phyloP scores from a whole-genome alignment of 225 moss, liverwort and hornwort species.

The Polytrichum commune region DNA sequence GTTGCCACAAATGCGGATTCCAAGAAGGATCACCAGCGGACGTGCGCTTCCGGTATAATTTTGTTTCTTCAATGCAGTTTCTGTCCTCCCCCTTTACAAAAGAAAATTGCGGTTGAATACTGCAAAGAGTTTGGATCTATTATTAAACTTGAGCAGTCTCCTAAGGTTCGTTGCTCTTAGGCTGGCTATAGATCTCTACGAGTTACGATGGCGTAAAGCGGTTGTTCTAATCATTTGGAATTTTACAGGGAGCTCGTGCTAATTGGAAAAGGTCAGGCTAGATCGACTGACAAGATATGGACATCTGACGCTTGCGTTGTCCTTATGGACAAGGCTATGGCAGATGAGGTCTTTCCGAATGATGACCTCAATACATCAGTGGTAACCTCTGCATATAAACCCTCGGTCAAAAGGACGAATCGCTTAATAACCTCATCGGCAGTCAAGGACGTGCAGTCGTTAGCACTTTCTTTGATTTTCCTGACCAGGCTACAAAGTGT shows the following conservation, averaged over 20 bases:
- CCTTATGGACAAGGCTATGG: constrained; percentile 37
- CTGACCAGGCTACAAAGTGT: no score
- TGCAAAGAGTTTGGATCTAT: no score
- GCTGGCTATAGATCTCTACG: no score
- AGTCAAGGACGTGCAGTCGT: no score
- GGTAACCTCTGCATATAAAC: constrained; percentile 18
- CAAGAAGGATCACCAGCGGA: constrained; percentile 41
- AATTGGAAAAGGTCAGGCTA: constrained; percentile 38
- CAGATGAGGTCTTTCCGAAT: constrained; percentile 24
- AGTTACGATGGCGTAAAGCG: no score
- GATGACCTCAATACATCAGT: constrained; percentile 28
- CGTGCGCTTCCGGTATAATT: constrained; percentile 39
- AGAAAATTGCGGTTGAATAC: no score
- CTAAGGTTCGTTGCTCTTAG: no score
- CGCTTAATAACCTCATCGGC: no score
- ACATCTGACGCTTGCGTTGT: constrained; percentile 42
- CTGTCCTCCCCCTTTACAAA: no score
- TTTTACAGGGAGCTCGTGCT: constrained; percentile 45
- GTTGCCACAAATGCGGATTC: constrained; percentile 36
- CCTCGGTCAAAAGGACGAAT: not conserved
- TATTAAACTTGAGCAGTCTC: no score
- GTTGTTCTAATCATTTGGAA: no score
- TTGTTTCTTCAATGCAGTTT: not conserved
- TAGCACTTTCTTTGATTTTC: no score
- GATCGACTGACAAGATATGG: constrained; percentile 36